phyloP scores from a whole-genome alignment of 108 stramenopile genomes.

The Aurantiochytrium sp. region DNA sequence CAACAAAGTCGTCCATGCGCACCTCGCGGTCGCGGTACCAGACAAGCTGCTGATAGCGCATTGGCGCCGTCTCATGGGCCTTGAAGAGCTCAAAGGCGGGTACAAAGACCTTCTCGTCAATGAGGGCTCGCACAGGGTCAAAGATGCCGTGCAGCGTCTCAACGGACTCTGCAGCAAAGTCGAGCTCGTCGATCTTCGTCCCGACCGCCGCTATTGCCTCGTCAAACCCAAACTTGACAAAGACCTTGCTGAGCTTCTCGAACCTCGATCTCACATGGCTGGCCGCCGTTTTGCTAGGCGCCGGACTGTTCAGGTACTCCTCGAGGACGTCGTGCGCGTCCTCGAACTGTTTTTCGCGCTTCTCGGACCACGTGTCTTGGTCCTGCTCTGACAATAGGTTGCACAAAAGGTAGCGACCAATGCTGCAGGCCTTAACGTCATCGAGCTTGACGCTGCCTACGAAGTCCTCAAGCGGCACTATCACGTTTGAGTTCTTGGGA shows the following conservation, averaged over 20 bases:
- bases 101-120: not conserved
- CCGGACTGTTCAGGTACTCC: not conserved
- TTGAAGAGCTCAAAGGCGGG: constrained; percentile 8
- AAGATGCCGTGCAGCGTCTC: not conserved
- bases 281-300: not conserved
- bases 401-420: not conserved
- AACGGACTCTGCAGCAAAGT: not conserved
- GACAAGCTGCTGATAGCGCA: not conserved
- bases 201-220: not conserved
- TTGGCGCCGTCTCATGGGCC: not conserved
- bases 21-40: constrained; percentile 9
- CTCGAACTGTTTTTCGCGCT: not conserved
- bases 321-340: not conserved
- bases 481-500: not conserved
- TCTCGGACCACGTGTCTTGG: not conserved
- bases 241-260: not conserved
- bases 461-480: not conserved
- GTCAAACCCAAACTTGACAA: not conserved
- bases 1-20: constrained; percentile 33
- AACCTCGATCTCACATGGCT: not conserved
- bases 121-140: not conserved
- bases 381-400: not conserved
- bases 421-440: not conserved
- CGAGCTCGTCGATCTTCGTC: not conserved
- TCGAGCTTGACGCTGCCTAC: not conserved